Base-by-base conservation (phyloP, 169 alveolate genomes). In the Plasmodium vinckei region DNA sequence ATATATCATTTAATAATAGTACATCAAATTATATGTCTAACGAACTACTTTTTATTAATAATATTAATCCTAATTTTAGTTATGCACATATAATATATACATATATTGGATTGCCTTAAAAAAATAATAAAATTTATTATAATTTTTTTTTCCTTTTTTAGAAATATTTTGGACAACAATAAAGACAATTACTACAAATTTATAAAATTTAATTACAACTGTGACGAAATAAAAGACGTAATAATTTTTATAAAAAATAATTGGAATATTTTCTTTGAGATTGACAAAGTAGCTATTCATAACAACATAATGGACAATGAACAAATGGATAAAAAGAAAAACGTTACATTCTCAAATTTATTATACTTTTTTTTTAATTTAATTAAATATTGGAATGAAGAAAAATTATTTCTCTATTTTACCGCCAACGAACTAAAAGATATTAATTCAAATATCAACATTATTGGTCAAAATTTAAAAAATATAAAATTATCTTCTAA, bases 161-260 rank as follows among this genome's bases (percentile, higher is more conserved):
- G 90, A 67, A 19, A 27, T 33, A 19, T 68, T 7, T 25, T 82
- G 13, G 21, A 61, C 27, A 33, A 33, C 7, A 9, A 82, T 42
- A 56, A 82, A 56, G 39, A 68, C 10, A 61, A 82, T 56, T 82
- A 82, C 51, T 46, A 51, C 63, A 39, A 33, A 33, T 82, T 56
- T 25, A 68, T 82, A 33, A 68, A 56, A 49, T 21, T 13, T 23
- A 51, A 65, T 33, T 82, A 67, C 65, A 82, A 69, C 53, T 82
- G 61, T 17, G 90, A 82, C 47, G 90, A 82, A 10, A 21, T 82
- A 21, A 65, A 59, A n/a, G 60, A 68, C 9, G 10, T 82, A 21
- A 60, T 82, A 23, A 13, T 9, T 60, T 47, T 82, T 10, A 82
- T 82, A 5, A 67, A 61, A 17, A 51, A 72, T 56, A 67, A 82